phyloP scores from a whole-genome alignment of 2,329 filamentous ascomycete species.

The Pyricularia grisea region DNA sequence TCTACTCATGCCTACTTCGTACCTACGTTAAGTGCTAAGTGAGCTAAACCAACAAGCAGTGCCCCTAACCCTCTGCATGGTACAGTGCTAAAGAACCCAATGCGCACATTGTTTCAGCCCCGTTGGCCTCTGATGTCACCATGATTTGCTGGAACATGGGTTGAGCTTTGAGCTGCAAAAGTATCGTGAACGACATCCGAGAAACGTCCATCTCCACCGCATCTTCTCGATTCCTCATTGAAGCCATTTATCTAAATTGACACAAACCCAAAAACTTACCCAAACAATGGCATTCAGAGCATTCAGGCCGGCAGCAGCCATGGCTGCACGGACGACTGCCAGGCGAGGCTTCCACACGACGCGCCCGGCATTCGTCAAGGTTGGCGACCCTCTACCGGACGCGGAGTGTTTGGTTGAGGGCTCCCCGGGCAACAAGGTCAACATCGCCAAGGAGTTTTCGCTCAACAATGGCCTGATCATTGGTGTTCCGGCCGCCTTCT shows the following conservation, averaged over 20 bases:
- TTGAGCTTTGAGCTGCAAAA: neutral
- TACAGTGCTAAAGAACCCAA: neutral
- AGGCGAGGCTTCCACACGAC: constrained; percentile 53
- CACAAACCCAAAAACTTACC: neutral
- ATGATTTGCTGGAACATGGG: neutral
- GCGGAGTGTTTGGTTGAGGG: constrained; percentile 71
- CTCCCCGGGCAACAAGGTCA: constrained; percentile 88
- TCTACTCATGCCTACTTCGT: too few species aligned
- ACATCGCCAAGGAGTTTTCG: constrained; percentile 66
- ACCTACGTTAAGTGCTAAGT: too few species aligned
- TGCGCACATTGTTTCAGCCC: neutral
- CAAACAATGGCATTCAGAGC: constrained; percentile 2
- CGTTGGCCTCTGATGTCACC: neutral
- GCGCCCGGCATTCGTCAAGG: constrained; percentile 54
- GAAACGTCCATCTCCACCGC: neutral
- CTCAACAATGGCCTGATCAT: constrained; percentile 72
- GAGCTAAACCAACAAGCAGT: too few species aligned
- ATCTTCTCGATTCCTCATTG: neutral
- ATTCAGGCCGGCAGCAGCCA: constrained; percentile 1
- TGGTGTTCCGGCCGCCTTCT: constrained; percentile 74
- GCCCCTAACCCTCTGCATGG: neutral
- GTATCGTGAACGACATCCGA: neutral
- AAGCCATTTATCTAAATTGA: neutral
- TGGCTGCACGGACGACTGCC: constrained; percentile 8
- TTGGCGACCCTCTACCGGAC: constrained; percentile 70